Evolutionary conservation across 116 monocot genomes (phyloP).

Genomic region (Phalaenopsis hybrid): DNA sequence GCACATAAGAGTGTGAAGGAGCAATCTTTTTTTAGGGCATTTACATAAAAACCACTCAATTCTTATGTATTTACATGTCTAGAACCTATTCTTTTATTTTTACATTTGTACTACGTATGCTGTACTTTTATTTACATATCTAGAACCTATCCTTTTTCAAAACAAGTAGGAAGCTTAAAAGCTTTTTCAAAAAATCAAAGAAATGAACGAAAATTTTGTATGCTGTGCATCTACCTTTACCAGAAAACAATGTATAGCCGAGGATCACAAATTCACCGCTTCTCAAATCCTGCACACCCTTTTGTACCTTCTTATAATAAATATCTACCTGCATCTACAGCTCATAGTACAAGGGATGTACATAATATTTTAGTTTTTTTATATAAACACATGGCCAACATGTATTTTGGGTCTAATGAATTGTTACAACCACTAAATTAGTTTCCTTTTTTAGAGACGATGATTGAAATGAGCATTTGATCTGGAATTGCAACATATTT

Average conservation of each 20-base stretch:
- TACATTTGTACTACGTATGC: too few relatives aligned
- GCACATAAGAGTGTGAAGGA: too few relatives aligned
- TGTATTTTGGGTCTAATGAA: not conserved
- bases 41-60: too few relatives aligned
- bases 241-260: not conserved
- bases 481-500: not conserved
- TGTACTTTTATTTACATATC: too few relatives aligned
- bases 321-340: not conserved
- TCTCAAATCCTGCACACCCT: not conserved
- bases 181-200: not conserved
- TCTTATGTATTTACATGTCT: too few relatives aligned
- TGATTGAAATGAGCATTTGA: slow-evolving; percentile 36
- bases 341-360: not conserved
- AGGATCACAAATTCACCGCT: not conserved
- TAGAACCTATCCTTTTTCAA: too few relatives aligned
- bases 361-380: too few relatives aligned
- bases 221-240: not conserved
- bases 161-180: not conserved
- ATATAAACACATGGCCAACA: too few relatives aligned
- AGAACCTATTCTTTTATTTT: too few relatives aligned
- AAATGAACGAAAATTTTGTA: not conserved
- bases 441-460: slow-evolving; percentile 9
- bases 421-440: not conserved
- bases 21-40: too few relatives aligned
- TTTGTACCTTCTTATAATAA: not conserved